Evolutionary conservation across 139 green algal genomes (phyloP).

Genomic region (Astrephomene gubernaculifera): DNA sequence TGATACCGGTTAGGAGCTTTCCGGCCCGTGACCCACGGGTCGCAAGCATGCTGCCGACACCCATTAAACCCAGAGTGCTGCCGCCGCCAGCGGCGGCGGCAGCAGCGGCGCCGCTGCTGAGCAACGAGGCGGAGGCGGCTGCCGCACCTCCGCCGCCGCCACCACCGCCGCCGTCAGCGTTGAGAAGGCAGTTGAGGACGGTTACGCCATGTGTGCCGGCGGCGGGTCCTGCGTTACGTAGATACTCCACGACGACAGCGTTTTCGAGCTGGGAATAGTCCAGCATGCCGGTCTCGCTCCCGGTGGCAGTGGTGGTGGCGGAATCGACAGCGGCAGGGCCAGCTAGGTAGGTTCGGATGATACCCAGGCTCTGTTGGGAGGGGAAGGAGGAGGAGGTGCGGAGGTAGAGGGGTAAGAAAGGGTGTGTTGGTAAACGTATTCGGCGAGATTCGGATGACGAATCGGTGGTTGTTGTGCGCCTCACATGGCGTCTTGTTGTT

Average conservation of each 20-base stretch:
- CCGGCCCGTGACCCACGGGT: too few species aligned
- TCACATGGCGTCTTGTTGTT: too few species aligned
- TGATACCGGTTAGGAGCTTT: too few species aligned
- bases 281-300: constrained; percentile 31
- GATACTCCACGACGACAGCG: background rate
- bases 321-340: background rate
- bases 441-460: too few species aligned
- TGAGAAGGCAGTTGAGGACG: constrained; percentile 1
- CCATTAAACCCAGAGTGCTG: too few species aligned
- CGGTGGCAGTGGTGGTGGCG: too few species aligned
- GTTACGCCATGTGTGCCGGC: constrained; percentile 12
- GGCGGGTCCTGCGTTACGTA: background rate
- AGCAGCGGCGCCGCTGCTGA: background rate
- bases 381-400: too few species aligned
- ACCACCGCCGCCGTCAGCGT: background rate
- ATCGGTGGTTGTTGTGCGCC: too few species aligned
- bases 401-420: background rate
- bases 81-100: background rate
- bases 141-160: background rate
- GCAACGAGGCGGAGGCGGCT: background rate
- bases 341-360: constrained; percentile 54
- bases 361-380: constrained; percentile 46
- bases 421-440: too few species aligned
- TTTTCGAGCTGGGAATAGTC: constrained; percentile 11
- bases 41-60: too few species aligned